Conservation (phyloP, 1,284 basidiomycete species). For the Ustilago shanxiensis region DNA sequence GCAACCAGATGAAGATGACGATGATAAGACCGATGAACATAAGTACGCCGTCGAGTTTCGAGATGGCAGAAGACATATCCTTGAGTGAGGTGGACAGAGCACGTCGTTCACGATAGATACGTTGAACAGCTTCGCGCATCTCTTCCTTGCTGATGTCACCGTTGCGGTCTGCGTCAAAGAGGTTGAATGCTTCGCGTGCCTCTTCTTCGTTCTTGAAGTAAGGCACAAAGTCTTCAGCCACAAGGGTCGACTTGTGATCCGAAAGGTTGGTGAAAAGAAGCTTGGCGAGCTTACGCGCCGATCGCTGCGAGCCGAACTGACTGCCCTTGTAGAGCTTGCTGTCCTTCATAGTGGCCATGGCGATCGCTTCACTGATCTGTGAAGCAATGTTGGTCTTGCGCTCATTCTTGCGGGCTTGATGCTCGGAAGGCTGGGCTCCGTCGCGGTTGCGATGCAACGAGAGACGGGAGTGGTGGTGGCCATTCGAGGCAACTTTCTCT, state of each 20-base stretch:
- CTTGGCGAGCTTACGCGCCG: constrained; percentile 79
- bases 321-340: constrained; percentile 62
- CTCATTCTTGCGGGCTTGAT: constrained; percentile 30
- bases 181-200: constrained; percentile 79
- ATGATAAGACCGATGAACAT: constrained; percentile 76
- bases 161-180: constrained; percentile 86
- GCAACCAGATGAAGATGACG: constrained; percentile 80
- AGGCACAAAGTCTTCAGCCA: constrained; percentile 76
- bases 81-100: constrained; percentile 78
- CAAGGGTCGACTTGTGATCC: constrained; percentile 55
- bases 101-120: constrained; percentile 84
- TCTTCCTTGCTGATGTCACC: constrained; percentile 83
- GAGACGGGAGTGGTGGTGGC: constrained; percentile 15
- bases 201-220: constrained; percentile 81
- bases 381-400: constrained; percentile 57
- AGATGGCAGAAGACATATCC: constrained; percentile 65
- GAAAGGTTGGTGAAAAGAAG: constrained; percentile 78
- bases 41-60: constrained; percentile 71
- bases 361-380: constrained; percentile 61
- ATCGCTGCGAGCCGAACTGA: constrained; percentile 73
- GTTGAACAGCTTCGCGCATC: constrained; percentile 85
- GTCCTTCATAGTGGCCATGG: constrained; percentile 68
- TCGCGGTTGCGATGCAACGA: constrained; percentile 35
- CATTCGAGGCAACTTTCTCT: constrained; percentile 16
- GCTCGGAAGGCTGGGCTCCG: constrained; percentile 24